phyloP scores from a whole-genome alignment of 1,139 yeast genomes.

The Kazachstania sp. region DNA sequence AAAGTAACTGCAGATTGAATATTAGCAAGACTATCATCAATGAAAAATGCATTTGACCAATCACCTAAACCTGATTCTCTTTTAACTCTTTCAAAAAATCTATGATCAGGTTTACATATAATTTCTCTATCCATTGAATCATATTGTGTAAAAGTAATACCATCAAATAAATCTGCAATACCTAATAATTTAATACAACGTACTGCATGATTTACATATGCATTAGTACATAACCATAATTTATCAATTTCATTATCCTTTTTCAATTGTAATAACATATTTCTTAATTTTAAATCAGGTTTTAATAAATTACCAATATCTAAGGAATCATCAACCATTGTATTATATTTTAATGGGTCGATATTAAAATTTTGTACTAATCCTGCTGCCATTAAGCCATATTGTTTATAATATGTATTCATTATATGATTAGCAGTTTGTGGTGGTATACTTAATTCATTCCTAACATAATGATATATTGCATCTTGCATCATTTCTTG shows the following conservation, averaged over 20 bases:
- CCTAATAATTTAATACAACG: slow-evolving; percentile 73
- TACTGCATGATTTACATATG: slow-evolving; percentile 81
- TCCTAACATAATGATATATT: slow-evolving; percentile 73
- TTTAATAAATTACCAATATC: slow-evolving; percentile 67
- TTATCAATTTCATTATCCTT: slow-evolving; percentile 41
- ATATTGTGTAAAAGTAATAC: slow-evolving; percentile 88
- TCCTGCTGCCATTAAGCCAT: slow-evolving; percentile 91
- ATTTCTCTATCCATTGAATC: slow-evolving; percentile 43
- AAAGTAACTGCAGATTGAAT: slow-evolving; percentile 37
- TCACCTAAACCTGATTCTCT: slow-evolving; percentile 50
- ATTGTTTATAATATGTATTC: slow-evolving; percentile 66
- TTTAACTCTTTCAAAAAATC: slow-evolving; percentile 49
- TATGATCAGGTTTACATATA: slow-evolving; percentile 78
- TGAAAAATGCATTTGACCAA: slow-evolving; percentile 48
- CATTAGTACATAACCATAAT: slow-evolving; percentile 88
- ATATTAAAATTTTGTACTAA: slow-evolving; percentile 62
- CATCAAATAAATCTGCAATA: slow-evolving; percentile 84
- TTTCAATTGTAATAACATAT: slow-evolving; percentile 42
- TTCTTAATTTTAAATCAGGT: slow-evolving; percentile 50
- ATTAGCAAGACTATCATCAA: slow-evolving; percentile 79
- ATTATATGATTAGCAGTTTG: slow-evolving; percentile 70
- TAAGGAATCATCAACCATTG: slow-evolving; percentile 85
- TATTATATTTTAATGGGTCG: slow-evolving; percentile 81
- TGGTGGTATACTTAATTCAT: slow-evolving; percentile 48
- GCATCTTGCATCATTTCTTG: slow-evolving; percentile 82